Evolutionary conservation across 2,329 filamentous ascomycete genomes (phyloP), one percentile per base, ranked within the genome.

Genomic region (Xylariales sp.): DNA sequence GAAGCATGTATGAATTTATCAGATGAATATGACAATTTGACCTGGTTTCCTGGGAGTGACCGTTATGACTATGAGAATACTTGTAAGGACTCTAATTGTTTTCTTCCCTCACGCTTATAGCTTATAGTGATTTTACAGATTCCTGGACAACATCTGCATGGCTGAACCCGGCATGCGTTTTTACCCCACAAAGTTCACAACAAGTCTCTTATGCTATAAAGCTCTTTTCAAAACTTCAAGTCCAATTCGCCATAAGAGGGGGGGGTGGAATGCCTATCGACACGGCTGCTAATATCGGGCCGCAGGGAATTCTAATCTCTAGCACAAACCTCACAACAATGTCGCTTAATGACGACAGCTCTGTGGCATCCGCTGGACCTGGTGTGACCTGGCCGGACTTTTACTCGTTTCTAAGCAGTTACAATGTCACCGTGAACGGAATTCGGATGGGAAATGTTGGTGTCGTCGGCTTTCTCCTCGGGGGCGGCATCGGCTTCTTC

Each of bases 211-310:
- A 21, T n/a, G 31, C 31, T 10, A 12, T 33, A 21, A 18, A 14
- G 7, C 20, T 20, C 15, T 33, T 33, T 8, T 20, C 20, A 21
- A 20, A 33, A 20, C 10, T 21, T 14, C 31, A 33, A 14, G n/a
- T 33, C 11, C 17, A 33, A 33, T 33, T 33, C 15, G 16, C 8
- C 19, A 33, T 33, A 21, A n/a, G 31, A 6, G n/a, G 29, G 16
- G 29, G 29, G 14, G 29, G 29, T 16, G 29, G 16, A 11, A 31
- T 31, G 29, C n/a, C 29, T 18, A 31, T 31, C 29, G 29, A 31
- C 15, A 31, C 17, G 5, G 29, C 29, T 16, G 29, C 29, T 18
- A 31, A 31, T 18, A 31, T 31, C n/a, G 29, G 29, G 10, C 29
- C 29, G 19, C 16, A 31, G 29, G 29, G 29, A 5, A 31, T 31